Evolutionary conservation across 345 rosid species (phyloP), one percentile per base, ranked within the genome.

Genomic region (Corymbia maculata): DNA sequence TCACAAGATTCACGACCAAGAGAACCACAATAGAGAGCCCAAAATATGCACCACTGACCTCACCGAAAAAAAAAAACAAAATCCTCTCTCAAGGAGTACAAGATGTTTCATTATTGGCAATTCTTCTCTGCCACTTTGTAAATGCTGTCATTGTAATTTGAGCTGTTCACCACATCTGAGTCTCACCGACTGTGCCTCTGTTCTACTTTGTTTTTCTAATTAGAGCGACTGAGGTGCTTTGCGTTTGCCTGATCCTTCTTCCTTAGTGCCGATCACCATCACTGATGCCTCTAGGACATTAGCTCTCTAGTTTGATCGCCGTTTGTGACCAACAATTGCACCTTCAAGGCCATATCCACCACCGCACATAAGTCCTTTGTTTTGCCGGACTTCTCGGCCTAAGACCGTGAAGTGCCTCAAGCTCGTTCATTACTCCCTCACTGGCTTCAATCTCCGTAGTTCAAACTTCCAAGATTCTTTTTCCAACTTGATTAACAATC

Each of bases 171-270:
- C 11, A 10, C n/a, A 30, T 61, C 15, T 15, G 68, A 61, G 30
- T 26, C 16, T 61, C 68, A 26, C 68, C 30, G 30, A 61, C 68
- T 14, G 30, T 28, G 30, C 30, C 68, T 61, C 28, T 61, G 68
- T 61, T 61, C 30, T 26, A 7, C 15, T 26, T 11, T 61, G 26
- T 26, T 1, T 26, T 61, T 61, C 12, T 61, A 8, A 26, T 61
- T n/a, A 61, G 32, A 61, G 68, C 68, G 68, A 89, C 89, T 9
- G 91, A 90, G 1, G 96, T 95, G 12, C 94, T 42, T 95, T 95
- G 98, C 79, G 93, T 61, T 61, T 61, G 68, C 68, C 28, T 13
- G 30, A 61, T 61, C 68, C 68, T 26, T 61, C 68, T 61, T 61
- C 30, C 30, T 9, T 7, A n/a, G 30, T 2, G 12, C 30, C 30